A percentile compares a stretch with the other conserved stretches of the same genome.
phyloP scores from a whole-genome alignment of 106 monocot species.

The Acorus calamus region DNA sequence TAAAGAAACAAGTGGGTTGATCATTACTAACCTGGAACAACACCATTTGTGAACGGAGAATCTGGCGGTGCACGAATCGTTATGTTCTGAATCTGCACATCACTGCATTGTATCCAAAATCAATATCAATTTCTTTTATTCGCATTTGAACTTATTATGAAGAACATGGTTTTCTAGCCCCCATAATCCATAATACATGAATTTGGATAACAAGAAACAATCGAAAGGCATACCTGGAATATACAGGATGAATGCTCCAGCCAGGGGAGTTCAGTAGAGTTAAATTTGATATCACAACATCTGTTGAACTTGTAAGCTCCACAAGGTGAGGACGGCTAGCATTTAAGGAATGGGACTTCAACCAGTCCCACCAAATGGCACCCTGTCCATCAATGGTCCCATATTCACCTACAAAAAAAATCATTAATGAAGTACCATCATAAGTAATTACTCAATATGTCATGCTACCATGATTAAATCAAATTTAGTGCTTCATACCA shows the following conservation, averaged over 20 bases:
- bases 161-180: too few species aligned
- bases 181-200: too few species aligned
- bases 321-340: constrained; percentile 59
- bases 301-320: constrained; percentile 42
- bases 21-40: constrained; percentile 73
- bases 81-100: constrained; percentile 59
- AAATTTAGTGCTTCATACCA: constrained; percentile 20
- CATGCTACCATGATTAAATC: background rate
- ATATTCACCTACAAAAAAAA: constrained; percentile 37
- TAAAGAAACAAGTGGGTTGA: background rate
- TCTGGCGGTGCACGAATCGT: constrained; percentile 40
- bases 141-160: too few species aligned
- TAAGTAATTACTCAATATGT: background rate
- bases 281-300: constrained; percentile 58
- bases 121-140: background rate
- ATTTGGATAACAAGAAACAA: background rate
- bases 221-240: constrained; percentile 33
- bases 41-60: constrained; percentile 62
- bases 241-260: constrained; percentile 69
- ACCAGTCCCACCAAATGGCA: constrained; percentile 73
- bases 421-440: background rate
- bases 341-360: constrained; percentile 37
- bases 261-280: constrained; percentile 61
- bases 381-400: constrained; percentile 80
- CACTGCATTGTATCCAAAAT: constrained; percentile 31